Evolutionary conservation across 257 asterid species (phyloP).

Genomic region (Euphrasia confusa): DNA sequence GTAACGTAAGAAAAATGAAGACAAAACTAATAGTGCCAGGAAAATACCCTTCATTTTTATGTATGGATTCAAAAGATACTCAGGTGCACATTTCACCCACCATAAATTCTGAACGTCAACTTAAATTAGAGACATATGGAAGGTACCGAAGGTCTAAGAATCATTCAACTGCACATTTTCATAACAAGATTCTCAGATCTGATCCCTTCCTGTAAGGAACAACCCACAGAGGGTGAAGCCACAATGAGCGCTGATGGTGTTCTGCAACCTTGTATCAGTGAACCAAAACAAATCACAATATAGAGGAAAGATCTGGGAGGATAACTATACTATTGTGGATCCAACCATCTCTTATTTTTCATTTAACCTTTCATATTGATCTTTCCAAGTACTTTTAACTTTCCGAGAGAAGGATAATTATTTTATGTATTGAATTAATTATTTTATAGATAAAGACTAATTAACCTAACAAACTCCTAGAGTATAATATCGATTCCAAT

Average conservation of each 20-base stretch:
- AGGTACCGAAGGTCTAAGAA: neutral
- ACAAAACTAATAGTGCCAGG: neutral
- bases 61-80: constrained; percentile 1
- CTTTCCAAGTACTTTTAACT: too few species aligned
- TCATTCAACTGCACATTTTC: neutral
- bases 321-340: neutral
- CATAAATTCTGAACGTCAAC: neutral
- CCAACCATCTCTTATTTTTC: too few species aligned
- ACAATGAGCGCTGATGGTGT: neutral
- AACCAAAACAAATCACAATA: neutral
- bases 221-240: neutral
- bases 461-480: too few species aligned
- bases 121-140: neutral
- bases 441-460: too few species aligned
- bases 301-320: neutral
- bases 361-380: too few species aligned
- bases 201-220: neutral
- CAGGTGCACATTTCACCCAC: neutral
- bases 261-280: neutral
- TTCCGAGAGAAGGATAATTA: too few species aligned
- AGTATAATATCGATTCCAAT: too few species aligned
- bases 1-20: neutral
- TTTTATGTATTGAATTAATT: too few species aligned
- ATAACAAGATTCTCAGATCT: neutral
- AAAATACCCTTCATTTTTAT: neutral